These are phyloP conservation scores for Cucumis cinereus DNA, from an alignment of 306 rosid species.

Conservation along the genomic window DNA sequence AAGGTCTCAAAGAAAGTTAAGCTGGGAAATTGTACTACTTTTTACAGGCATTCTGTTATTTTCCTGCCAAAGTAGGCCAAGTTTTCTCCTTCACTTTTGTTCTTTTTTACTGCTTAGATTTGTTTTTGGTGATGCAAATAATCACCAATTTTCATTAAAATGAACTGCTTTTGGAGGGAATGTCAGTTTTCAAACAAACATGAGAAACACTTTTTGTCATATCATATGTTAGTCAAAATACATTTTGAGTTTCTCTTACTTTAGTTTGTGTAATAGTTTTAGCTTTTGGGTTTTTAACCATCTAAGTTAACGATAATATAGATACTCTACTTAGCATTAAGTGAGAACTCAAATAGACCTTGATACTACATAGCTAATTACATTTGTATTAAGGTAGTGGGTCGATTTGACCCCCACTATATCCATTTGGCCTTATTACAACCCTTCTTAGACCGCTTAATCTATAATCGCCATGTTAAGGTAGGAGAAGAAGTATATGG, in stretches of 20 bases:
- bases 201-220: neutral
- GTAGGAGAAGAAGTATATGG: neutral
- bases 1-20: constrained; percentile 6
- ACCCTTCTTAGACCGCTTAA: neutral
- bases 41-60: constrained; percentile 7
- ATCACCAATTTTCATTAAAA: neutral
- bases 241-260: neutral
- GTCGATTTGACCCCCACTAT: neutral
- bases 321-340: neutral
- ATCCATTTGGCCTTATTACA: neutral
- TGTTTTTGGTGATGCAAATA: neutral
- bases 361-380: neutral
- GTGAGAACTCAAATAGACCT: neutral
- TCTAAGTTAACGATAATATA: neutral
- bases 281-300: neutral
- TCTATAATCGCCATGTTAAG: neutral
- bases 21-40: constrained; percentile 14
- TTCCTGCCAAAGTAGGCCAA: neutral
- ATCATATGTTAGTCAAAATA: neutral
- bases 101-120: neutral
- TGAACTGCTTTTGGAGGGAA: constrained; percentile 1
- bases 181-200: neutral
- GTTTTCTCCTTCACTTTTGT: neutral
- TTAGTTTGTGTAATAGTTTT: neutral
- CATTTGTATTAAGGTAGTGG: neutral